A percentile compares a stretch with the other conserved stretches of the same genome.
Conservation (phyloP, 352 stramenopile species). For the Pythium dissotocum region DNA sequence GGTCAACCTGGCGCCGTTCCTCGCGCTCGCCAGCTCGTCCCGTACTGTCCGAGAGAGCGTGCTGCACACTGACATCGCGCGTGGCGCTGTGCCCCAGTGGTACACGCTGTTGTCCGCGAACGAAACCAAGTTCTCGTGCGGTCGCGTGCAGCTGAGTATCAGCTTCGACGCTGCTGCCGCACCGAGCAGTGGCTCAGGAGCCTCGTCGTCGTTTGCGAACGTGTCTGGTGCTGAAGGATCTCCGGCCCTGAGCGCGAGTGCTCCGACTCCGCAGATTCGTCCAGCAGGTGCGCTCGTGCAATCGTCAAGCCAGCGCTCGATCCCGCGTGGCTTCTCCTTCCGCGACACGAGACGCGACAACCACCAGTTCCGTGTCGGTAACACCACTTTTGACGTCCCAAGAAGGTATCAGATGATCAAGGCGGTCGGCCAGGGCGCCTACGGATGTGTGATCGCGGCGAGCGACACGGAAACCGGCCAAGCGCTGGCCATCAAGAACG, state of each 20-base stretch:
- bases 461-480: constrained; percentile 86
- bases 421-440: constrained; percentile 88
- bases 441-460: constrained; percentile 90
- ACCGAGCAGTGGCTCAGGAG: background rate
- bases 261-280: constrained; percentile 54
- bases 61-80: constrained; percentile 81
- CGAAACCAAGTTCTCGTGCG: constrained; percentile 85
- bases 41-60: constrained; percentile 81
- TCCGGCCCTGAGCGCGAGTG: constrained; percentile 47
- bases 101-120: constrained; percentile 83
- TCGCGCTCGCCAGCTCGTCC: constrained; percentile 81
- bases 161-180: constrained; percentile 65
- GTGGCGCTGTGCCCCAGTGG: constrained; percentile 82
- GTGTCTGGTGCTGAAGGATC: constrained; percentile 20
- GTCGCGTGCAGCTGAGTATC: constrained; percentile 84
- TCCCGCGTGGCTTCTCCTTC: constrained; percentile 82
- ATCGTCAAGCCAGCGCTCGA: constrained; percentile 56
- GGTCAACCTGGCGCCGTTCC: constrained; percentile 86
- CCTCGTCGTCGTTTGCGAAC: constrained; percentile 10
- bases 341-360: constrained; percentile 85
- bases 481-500: constrained; percentile 96
- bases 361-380: constrained; percentile 85
- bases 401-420: constrained; percentile 90
- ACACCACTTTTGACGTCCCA: constrained; percentile 86
- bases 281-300: constrained; percentile 38